Conservation (phyloP, 257 asterid species). For the Parsonsia alboflavescens region DNA sequence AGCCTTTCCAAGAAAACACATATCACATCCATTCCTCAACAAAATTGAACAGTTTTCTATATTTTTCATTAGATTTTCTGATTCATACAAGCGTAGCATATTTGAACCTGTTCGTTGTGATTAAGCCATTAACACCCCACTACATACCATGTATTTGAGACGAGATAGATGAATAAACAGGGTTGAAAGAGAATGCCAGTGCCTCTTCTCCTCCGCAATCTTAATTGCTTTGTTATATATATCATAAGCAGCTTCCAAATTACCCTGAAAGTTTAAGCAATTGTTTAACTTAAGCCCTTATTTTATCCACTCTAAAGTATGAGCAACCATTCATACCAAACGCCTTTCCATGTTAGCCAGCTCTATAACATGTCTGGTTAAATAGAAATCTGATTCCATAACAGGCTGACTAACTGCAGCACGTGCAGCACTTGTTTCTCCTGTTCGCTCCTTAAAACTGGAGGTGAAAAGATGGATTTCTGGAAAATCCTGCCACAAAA, state of each 20-base stretch:
- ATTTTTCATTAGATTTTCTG: neutral
- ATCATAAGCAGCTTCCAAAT: slow-evolving; percentile 56
- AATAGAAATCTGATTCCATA: slow-evolving; percentile 45
- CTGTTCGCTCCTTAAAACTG: slow-evolving; percentile 76
- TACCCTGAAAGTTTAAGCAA: slow-evolving; percentile 58
- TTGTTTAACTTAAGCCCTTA: slow-evolving; percentile 17
- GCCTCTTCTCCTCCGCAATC: slow-evolving; percentile 50
- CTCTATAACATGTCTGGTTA: slow-evolving; percentile 40
- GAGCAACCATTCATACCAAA: slow-evolving; percentile 44
- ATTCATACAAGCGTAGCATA: neutral
- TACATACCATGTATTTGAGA: slow-evolving; percentile 61
- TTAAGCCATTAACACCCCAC: neutral
- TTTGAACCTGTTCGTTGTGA: neutral
- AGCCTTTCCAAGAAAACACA: neutral
- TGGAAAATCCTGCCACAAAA: slow-evolving; percentile 53
- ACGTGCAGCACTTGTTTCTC: slow-evolving; percentile 62
- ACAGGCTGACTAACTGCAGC: slow-evolving; percentile 47
- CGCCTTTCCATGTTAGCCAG: slow-evolving; percentile 90
- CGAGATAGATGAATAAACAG: slow-evolving; percentile 55
- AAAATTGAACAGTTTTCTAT: neutral
- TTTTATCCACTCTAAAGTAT: slow-evolving; percentile 12
- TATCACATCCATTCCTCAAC: neutral
- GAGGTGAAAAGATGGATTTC: slow-evolving; percentile 77
- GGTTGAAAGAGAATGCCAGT: slow-evolving; percentile 45
- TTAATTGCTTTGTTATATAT: slow-evolving; percentile 56